phyloP scores from a whole-genome alignment of 345 rosid genomes.

The Iberis pinnata region DNA sequence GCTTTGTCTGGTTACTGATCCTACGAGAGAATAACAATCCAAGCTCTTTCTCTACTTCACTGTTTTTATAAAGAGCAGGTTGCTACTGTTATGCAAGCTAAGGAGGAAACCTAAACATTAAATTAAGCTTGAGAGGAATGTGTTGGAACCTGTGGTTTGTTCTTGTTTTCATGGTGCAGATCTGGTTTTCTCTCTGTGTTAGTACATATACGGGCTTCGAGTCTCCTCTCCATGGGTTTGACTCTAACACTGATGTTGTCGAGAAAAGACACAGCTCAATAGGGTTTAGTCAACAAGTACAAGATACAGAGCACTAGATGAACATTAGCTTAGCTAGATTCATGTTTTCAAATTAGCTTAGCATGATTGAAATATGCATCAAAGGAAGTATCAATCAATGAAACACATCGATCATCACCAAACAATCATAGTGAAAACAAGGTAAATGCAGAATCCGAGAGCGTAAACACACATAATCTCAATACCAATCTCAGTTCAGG shows the following conservation, averaged over 20 bases:
- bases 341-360: too few species aligned
- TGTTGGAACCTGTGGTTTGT: constrained; percentile 65
- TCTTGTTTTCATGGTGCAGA: constrained; percentile 94
- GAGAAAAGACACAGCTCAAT: background rate
- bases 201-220: constrained; percentile 82
- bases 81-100: background rate
- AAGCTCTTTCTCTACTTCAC: constrained; percentile 91
- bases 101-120: background rate
- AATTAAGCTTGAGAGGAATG: constrained; percentile 13
- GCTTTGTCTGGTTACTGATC: constrained; percentile 48
- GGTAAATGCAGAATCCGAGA: too few species aligned
- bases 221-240: constrained; percentile 90
- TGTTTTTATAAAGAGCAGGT: constrained; percentile 18
- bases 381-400: background rate
- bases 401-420: too few species aligned
- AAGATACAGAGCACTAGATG: constrained; percentile 1
- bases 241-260: constrained; percentile 61
- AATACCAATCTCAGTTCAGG: background rate
- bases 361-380: background rate
- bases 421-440: too few species aligned
- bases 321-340: background rate
- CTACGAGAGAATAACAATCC: constrained; percentile 63
- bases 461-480: background rate
- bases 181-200: constrained; percentile 68
- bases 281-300: background rate